phyloP scores from a whole-genome alignment of 73 alveolate genomes.

The Paramecium primaurelia region DNA sequence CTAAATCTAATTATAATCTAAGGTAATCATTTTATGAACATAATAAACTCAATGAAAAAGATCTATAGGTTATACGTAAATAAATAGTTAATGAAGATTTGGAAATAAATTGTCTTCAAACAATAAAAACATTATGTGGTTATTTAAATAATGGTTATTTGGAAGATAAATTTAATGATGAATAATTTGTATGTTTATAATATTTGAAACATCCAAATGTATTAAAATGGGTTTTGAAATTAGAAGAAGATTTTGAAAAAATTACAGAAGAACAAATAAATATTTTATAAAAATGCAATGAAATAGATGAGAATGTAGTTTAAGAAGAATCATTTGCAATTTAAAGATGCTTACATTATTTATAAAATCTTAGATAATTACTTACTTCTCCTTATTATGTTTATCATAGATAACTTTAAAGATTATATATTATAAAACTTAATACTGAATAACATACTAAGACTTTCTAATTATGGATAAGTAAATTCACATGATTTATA shows the following conservation, averaged over 20 bases:
- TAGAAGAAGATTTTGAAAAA: neutral
- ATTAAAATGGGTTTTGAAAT: neutral
- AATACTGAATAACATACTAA: neutral
- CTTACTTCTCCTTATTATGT: neutral
- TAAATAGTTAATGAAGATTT: neutral
- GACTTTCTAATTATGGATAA: neutral
- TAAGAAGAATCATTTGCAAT: neutral
- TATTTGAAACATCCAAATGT: neutral
- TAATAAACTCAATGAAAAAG: neutral
- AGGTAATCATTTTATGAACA: neutral
- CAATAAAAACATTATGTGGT: neutral
- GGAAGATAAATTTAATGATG: neutral
- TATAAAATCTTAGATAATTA: neutral
- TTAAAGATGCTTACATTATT: neutral
- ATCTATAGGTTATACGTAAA: neutral
- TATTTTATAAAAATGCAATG: neutral
- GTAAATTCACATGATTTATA: neutral
- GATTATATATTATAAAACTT: neutral
- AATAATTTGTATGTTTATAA: neutral
- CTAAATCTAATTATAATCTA: neutral
- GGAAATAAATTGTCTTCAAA: neutral
- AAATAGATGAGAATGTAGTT: neutral
- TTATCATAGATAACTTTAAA: neutral
- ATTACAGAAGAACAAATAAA: neutral
- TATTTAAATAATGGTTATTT: neutral